Evolutionary conservation across 176 grass and related monocot genomes (phyloP), one percentile per base, ranked within the genome.

Genomic region (Dendrocalamus sinicus): DNA sequence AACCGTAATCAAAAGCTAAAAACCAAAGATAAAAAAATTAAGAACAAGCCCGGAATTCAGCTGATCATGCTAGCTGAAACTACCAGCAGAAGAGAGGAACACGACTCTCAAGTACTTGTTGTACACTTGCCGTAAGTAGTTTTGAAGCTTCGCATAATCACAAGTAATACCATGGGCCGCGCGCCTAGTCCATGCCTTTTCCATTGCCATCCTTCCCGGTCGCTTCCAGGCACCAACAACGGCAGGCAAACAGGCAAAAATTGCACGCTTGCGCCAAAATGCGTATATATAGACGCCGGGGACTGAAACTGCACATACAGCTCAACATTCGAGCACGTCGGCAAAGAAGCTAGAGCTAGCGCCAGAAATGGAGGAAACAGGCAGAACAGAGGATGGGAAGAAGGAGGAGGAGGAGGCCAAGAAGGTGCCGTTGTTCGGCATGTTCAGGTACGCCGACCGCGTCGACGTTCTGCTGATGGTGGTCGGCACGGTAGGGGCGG

Each of bases 391-490:
- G 24, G 78, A 70, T 12, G 81, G 28, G 6, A 30, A 72, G 45
- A 35, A 67, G 76, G 43, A 69, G 60, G 19, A 57, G 15, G 64
- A 8, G 16, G 53, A 24, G 61, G 59, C 7, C 10, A 85, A 87
- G 79, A 92, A 83, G 84, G 89, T 94, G 61, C 19, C 87, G 8
- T 13, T 91, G 75, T 20, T 86, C 24, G 64, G 84, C 79, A 66
- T 95, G 86, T 91, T 95, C 86, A 74, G 84, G 79, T 95, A 89
- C 57, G 93, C 93, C 11, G 91, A 95, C 58, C 67, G 79, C 37
- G 28, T 75, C 43, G 93, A 95, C 73, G 23, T 82, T 63, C 67
- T 89, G 86, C 83, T 95, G 72, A 95, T 93, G 80, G 79, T 60
- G 59, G 54, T 89, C 4, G 91, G 91, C 48, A 28, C 90, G 73